phyloP scores from a whole-genome alignment of 176 grass and related monocot genomes.

The Hyparrhenia diplandra region DNA sequence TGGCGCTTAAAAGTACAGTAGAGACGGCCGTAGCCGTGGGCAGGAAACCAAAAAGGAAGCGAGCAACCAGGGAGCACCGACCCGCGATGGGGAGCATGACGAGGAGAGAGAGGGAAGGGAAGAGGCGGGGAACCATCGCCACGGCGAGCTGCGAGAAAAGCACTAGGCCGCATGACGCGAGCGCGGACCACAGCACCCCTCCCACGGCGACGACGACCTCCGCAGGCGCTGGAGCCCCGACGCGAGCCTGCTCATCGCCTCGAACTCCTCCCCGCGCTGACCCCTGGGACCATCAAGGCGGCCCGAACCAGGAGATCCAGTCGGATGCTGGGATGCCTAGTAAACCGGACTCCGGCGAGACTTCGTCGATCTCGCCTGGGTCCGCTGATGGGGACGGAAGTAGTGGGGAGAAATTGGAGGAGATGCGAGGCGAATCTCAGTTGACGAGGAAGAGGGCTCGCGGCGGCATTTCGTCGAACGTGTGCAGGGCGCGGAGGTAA shows the following conservation, averaged over 20 bases:
- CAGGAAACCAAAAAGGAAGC: background rate
- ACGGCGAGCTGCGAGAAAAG: slow-evolving; percentile 75
- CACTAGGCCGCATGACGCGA: slow-evolving; percentile 63
- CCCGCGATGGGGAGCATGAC: slow-evolving; percentile 89
- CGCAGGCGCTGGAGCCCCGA: slow-evolving; percentile 57
- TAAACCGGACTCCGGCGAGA: background rate
- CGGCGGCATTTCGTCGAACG: slow-evolving; percentile 49
- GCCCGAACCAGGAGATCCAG: slow-evolving; percentile 21
- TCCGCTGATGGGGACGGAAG: background rate
- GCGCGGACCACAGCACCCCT: slow-evolving; percentile 60
- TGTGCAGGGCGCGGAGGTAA: background rate
- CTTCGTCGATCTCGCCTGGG: slow-evolving; percentile 27
- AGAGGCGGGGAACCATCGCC: slow-evolving; percentile 73
- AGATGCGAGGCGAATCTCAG: slow-evolving; percentile 40
- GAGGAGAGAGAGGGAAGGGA: slow-evolving; percentile 69
- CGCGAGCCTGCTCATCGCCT: slow-evolving; percentile 60
- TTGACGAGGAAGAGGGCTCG: slow-evolving; percentile 10
- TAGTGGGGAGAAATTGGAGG: slow-evolving; percentile 11
- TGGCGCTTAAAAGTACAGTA: background rate
- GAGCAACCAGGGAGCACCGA: background rate
- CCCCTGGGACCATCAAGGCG: slow-evolving; percentile 40
- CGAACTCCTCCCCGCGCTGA: slow-evolving; percentile 14
- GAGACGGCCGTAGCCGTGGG: background rate
- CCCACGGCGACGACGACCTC: slow-evolving; percentile 61
- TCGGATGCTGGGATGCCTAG: background rate